Base-by-base conservation (phyloP, 352 stramenopile genomes). In the Poterioochromonas sp. region DNA sequence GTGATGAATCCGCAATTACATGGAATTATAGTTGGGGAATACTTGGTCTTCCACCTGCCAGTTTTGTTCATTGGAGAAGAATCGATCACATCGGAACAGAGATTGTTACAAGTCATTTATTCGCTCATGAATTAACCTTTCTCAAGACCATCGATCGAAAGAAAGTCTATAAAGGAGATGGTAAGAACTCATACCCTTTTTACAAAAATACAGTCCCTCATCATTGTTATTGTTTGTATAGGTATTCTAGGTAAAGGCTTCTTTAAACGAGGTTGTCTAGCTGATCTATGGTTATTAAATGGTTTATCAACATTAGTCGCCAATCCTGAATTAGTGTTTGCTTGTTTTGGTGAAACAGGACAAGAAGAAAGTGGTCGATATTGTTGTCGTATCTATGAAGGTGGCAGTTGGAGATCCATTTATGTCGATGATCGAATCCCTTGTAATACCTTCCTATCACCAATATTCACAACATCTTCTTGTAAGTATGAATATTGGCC, bases 351-450 rank as follows among this genome's bases (percentile, higher is more conserved):
- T 53, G n/a, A 32, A 34, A 74, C 65, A 39, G 65, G 65, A 51
- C 65, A 74, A 54, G 65, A 74, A 54, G 65, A 74, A 54, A 1
- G 1, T 39, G 58, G 58, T 68, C 8, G 65, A 22, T 54, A 37
- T 74, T 74, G 65, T 74, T 0, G 49, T 39, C 37, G 40, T 37
- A 54, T 74, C 20, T 74, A 37, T 54, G 65, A 74, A 35, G 2
- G 40, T 40, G 39, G 65, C 2, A 12, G 5, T 40, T 74, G 65
- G 65, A 2, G 18, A 51, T 74, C 65, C 29, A n/a, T 74, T 18
- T 74, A 58, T 74, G 20, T 74, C 0, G 65, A 74, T 54, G 65
- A 74, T 54, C 37, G 65, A 32, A 58, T 74, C 2, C 65, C 65
- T 5, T 74, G 65, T 54, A n/a, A 26, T 32, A 20, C 22, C 1